Evolutionary conservation across 164 flowering plant species (phyloP), one percentile per base, ranked within the genome.

Genomic region (Vitis riparia): DNA sequence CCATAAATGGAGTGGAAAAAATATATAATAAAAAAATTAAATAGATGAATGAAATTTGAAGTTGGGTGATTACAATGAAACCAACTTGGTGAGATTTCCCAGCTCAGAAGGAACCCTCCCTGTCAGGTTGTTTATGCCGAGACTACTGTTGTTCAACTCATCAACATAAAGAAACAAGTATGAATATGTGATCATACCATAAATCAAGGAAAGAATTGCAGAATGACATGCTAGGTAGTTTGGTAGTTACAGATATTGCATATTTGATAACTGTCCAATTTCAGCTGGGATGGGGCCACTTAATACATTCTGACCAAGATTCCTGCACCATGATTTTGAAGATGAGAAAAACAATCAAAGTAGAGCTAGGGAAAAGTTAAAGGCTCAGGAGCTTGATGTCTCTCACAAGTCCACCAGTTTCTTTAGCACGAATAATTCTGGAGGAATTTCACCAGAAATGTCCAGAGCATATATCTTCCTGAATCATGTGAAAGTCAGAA

Each of bases 101-200:
- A 83, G 85, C 68, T 76, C 82, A n/a, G 75, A 60, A 12, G 84
- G 86, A 62, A 85, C 82, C 16, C 50, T 73, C 30, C 86, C 86
- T 23, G 82, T 74, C 59, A 85, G 23, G 73, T 83, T 83, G 77
- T 85, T 85, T 71, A 85, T 85, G 57, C 88, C 88, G 7, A 85
- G 68, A 73, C 86, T 83, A 73, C 86, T 85, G 78, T n/a, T 53
- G 47, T 56, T 32, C 47, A 30, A 9, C 55, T 56, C 68, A 64
- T 6, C 27, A 37, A 59, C 55, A 76, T 5, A 66, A 16, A 19
- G 4, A 52, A 63, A 8, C 11, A 23, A 23, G 1, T 6, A 23
- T 63, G 27, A 68, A 29, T 5, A 64, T 1, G 17, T 13, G 29
- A 48, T 37, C 5, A 37, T 37, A 37, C 44, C 44, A 37, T 37